A percentile compares a stretch with the other conserved stretches of the same genome.
Evolutionary conservation across 2,329 filamentous ascomycete genomes (phyloP).

Genomic region (Beauveria sp.): DNA sequence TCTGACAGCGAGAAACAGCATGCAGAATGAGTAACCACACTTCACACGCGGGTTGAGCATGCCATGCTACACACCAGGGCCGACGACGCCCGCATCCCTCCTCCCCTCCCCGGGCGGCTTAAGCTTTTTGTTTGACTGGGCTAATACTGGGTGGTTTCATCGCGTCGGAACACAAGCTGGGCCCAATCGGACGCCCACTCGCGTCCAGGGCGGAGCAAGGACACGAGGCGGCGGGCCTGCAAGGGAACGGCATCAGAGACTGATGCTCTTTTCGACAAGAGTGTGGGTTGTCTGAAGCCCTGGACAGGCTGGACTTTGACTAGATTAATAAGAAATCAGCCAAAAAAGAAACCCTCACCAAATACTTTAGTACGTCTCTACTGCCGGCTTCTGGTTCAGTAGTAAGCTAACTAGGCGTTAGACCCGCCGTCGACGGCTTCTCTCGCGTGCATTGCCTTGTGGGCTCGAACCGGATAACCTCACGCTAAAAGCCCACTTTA

Average conservation of each 20-base stretch:
- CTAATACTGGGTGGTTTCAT: neutral
- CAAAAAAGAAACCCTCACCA: neutral
- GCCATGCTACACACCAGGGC: neutral
- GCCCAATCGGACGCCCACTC: constrained; percentile 1
- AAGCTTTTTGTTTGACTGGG: neutral
- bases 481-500: neutral
- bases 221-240: constrained; percentile 3
- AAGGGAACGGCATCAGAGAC: neutral
- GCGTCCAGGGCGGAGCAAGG: constrained; percentile 7
- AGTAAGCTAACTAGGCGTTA: neutral
- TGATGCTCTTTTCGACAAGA: neutral
- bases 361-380: neutral
- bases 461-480: constrained; percentile 12
- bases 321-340: neutral
- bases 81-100: neutral
- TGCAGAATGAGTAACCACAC: constrained; percentile 1
- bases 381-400: neutral
- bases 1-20: neutral
- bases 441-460: constrained; percentile 13
- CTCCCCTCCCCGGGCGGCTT: neutral
- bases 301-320: neutral
- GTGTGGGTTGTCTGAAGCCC: neutral
- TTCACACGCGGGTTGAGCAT: neutral
- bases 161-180: neutral
- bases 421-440: constrained; percentile 10